Percentiles rank a stretch among this genome's conserved stretches.
phyloP scores from a whole-genome alignment of 2,329 filamentous ascomycete species.

The Talaromyces islandicus region DNA sequence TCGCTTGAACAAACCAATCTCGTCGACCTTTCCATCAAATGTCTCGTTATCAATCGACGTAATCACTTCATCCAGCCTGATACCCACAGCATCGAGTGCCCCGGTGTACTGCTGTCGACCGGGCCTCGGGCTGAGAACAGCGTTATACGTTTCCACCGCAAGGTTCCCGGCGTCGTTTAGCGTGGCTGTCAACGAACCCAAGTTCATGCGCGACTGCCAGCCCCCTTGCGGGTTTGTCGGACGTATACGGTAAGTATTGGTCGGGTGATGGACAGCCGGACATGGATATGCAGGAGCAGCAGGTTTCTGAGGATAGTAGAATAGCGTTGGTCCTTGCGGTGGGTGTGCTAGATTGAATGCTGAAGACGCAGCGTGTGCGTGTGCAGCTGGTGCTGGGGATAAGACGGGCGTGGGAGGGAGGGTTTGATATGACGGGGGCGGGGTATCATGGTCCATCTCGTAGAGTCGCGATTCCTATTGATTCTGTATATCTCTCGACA shows the following conservation, averaged over 20 bases:
- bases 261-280: not conserved
- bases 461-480: not conserved
- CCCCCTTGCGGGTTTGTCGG: not conserved
- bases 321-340: not conserved
- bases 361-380: not conserved
- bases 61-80: conserved; percentile 8
- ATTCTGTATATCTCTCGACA: not conserved
- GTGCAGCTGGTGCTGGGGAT: not conserved
- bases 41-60: conserved; percentile 11
- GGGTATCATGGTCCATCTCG: conserved; percentile 1
- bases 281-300: not conserved
- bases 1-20: conserved; percentile 2
- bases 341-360: not conserved
- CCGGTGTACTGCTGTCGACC: conserved; percentile 2
- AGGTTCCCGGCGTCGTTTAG: conserved; percentile 9
- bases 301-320: not conserved
- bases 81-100: conserved; percentile 5
- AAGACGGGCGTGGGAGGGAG: conserved; percentile 5
- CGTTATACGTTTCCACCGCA: conserved; percentile 7
- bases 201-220: conserved; percentile 1
- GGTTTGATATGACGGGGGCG: conserved; percentile 9
- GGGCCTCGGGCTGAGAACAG: not conserved
- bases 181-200: conserved; percentile 4
- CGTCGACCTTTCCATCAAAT: not conserved
- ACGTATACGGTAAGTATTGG: not conserved